A percentile compares a stretch with the other conserved stretches of the same genome.
Conservation (phyloP, 495 filamentous ascomycete species). For the Xylaria grammica region DNA sequence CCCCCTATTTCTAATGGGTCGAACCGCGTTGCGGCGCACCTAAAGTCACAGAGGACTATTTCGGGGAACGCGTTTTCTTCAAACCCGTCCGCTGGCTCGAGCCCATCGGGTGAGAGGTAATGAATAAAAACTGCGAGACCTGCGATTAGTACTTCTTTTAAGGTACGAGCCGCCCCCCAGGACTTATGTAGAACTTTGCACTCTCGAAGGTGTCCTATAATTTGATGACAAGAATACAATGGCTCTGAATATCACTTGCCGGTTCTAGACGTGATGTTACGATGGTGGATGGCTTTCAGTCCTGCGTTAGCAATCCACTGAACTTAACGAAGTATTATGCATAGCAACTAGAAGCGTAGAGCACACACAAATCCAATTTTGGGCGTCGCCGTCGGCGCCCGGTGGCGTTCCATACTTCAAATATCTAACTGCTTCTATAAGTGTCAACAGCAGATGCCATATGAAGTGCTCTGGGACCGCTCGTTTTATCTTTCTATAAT, state of each 20-base stretch:
- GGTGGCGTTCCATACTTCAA: not conserved
- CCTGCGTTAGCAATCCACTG: not conserved
- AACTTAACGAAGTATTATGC: not conserved
- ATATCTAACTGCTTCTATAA: conserved; percentile 9
- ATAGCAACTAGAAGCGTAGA: not conserved
- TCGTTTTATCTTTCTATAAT: not conserved
- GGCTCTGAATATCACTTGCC: not conserved
- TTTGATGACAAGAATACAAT: not conserved
- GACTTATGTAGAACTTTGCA: no score
- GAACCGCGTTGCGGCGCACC: not conserved
- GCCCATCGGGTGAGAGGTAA: not conserved
- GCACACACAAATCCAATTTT: not conserved
- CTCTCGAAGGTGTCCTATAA: not conserved
- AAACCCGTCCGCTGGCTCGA: not conserved
- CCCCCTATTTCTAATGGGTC: no score
- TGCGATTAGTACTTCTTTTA: not conserved
- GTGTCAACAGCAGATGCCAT: conserved; percentile 11
- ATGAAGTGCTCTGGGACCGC: conserved; percentile 1
- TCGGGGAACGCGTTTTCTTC: conserved; percentile 12
- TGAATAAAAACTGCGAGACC: conserved; percentile 9
- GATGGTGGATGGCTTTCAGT: conserved; percentile 7
- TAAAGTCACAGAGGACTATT: not conserved
- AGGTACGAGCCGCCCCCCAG: no score
- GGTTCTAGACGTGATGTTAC: not conserved
- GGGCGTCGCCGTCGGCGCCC: not conserved